Percentiles rank a stretch among this genome's conserved stretches.
These are phyloP conservation scores for Ganoderma lucidum DNA, from an alignment of 1,284 basidiomycete genomes.

Conservation along the genomic window DNA sequence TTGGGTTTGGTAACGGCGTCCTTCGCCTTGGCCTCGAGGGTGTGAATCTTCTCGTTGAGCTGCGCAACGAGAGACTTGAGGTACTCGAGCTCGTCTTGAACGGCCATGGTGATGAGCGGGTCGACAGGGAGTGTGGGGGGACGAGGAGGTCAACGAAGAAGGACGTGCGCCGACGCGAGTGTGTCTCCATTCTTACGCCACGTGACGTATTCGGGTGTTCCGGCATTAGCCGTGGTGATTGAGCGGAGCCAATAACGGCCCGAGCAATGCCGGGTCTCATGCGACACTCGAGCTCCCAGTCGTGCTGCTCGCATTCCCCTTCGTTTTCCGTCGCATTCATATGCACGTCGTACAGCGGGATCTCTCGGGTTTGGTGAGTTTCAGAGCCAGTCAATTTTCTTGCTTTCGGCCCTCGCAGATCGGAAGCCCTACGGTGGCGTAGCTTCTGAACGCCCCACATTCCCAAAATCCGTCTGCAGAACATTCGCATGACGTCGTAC, in stretches of 20 bases:
- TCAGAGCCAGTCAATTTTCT: not conserved
- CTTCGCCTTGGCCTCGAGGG: slow-evolving; percentile 74
- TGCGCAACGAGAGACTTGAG: slow-evolving; percentile 89
- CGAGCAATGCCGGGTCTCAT: not conserved
- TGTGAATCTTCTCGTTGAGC: slow-evolving; percentile 81
- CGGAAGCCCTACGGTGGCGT: not conserved
- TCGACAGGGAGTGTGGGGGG: slow-evolving; percentile 16
- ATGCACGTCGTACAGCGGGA: not conserved
- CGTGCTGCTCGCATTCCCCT: not conserved
- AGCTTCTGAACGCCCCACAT: slow-evolving; percentile 1
- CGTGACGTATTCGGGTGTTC: slow-evolving; percentile 20
- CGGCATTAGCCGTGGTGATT: slow-evolving; percentile 26
- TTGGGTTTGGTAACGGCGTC: slow-evolving; percentile 50
- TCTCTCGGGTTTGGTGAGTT: not conserved
- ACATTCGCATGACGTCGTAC: slow-evolving; percentile 6
- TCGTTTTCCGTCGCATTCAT: not conserved
- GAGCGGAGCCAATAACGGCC: slow-evolving; percentile 19
- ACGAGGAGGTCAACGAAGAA: slow-evolving; percentile 23
- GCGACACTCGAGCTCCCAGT: not conserved
- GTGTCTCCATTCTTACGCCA: slow-evolving; percentile 1
- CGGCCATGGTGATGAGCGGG: slow-evolving; percentile 54
- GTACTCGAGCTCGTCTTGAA: slow-evolving; percentile 82
- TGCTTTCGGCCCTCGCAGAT: not conserved
- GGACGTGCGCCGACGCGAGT: slow-evolving; percentile 20
- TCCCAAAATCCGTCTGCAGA: not conserved